Evolutionary conservation across 208 protist species (phyloP).

Genomic region (Trypanosoma platydactyli): DNA sequence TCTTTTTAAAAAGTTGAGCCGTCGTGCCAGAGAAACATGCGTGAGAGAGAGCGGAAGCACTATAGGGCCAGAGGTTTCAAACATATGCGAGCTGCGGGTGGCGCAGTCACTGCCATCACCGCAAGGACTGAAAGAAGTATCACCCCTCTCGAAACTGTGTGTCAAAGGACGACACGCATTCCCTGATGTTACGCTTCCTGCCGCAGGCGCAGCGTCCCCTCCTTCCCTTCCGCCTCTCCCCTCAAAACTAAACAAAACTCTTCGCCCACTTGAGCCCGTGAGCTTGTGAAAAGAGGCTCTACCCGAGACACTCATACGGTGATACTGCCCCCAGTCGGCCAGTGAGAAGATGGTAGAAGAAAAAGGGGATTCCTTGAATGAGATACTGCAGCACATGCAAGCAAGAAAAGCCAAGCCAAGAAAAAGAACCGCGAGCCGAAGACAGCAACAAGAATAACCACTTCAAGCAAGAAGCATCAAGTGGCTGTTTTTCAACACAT

Average conservation of each 20-base stretch:
- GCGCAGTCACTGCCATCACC: not conserved
- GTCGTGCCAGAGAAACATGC: conserved; percentile 35
- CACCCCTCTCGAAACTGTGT: not conserved
- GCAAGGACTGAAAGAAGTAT: not conserved
- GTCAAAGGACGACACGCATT: not conserved
- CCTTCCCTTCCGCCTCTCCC: not conserved
- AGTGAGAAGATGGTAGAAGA: not conserved
- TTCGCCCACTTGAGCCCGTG: not conserved
- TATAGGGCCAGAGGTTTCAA: conserved; percentile 37
- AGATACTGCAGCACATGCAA: too few relatives aligned
- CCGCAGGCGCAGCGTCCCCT: not conserved
- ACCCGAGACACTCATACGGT: not conserved
- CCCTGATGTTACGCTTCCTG: not conserved
- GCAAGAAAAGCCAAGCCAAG: not conserved
- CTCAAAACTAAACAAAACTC: not conserved
- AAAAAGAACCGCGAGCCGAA: not conserved
- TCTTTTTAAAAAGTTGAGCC: conserved; percentile 68
- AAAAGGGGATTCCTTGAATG: not conserved
- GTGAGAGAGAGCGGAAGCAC: conserved; percentile 42
- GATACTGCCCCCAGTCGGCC: not conserved
- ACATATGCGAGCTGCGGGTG: conserved; percentile 54
- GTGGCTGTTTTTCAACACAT: not conserved
- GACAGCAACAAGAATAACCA: too few relatives aligned
- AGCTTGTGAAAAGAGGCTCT: not conserved
- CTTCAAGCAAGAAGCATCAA: not conserved